Conservation (phyloP, 495 filamentous ascomycete genomes). For the Sabuloglossum arenarium region DNA sequence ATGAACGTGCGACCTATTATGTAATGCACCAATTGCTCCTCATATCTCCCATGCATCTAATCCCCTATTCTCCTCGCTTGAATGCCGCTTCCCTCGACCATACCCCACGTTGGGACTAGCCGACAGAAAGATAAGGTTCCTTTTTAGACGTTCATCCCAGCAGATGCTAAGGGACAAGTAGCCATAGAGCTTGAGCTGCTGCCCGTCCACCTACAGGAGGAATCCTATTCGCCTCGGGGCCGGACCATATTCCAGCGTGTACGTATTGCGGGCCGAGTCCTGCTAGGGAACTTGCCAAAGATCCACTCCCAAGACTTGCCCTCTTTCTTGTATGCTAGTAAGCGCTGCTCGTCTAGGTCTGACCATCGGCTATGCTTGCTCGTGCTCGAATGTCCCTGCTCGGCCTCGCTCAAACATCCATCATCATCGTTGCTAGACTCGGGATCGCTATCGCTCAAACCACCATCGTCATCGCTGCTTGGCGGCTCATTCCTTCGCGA, state of each 20-base stretch:
- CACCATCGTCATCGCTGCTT: slow-evolving; percentile 3
- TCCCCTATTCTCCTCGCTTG: no score
- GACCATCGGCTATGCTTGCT: not conserved
- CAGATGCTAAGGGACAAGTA: slow-evolving; percentile 3
- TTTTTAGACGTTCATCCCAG: not conserved
- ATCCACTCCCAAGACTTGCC: slow-evolving; percentile 3
- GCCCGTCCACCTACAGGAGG: slow-evolving; percentile 2
- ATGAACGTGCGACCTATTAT: no score
- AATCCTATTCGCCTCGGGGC: slow-evolving; percentile 2
- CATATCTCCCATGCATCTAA: no score
- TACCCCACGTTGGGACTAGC: not conserved
- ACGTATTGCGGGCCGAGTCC: slow-evolving; percentile 1
- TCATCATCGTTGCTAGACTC: slow-evolving; percentile 3
- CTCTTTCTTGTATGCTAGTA: slow-evolving; percentile 4
- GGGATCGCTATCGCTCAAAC: slow-evolving; percentile 4
- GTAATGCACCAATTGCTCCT: no score
- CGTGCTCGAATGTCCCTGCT: not conserved
- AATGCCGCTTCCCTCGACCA: not conserved
- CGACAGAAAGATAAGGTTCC: not conserved
- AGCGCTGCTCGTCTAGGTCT: not conserved
- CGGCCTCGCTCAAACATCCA: not conserved
- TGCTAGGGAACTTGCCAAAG: not conserved
- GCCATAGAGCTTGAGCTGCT: no score
- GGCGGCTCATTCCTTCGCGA: not conserved
- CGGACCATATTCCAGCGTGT: slow-evolving; percentile 1